These are phyloP conservation scores for Fusarium albosuccineum DNA, from an alignment of 2,329 filamentous ascomycete genomes.

Conservation along the genomic window DNA sequence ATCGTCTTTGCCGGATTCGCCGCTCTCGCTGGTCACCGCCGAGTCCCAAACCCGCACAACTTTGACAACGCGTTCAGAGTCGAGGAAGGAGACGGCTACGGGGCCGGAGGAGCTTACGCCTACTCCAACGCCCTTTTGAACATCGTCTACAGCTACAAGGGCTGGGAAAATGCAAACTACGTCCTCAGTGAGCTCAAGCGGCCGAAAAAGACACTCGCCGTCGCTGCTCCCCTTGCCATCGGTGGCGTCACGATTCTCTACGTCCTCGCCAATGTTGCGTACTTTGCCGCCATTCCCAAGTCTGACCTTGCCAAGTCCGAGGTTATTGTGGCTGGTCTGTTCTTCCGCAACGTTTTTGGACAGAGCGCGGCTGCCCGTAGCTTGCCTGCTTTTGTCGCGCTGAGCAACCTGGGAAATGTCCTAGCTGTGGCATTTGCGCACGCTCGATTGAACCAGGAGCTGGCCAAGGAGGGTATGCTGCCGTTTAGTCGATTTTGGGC, in stretches of 20 bases:
- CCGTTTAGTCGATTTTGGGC: constrained; percentile 77
- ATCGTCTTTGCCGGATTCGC: constrained; percentile 73
- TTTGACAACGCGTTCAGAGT: constrained; percentile 68
- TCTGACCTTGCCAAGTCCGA: constrained; percentile 68
- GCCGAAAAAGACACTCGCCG: constrained; percentile 65
- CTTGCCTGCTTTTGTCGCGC: constrained; percentile 68
- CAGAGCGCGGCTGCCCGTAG: constrained; percentile 62
- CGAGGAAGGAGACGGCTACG: constrained; percentile 58
- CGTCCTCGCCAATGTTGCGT: constrained; percentile 73
- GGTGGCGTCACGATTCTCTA: constrained; percentile 71
- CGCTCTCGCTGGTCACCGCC: constrained; percentile 64
- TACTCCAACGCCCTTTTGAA: constrained; percentile 70
- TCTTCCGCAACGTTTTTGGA: constrained; percentile 74
- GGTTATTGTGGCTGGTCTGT: constrained; percentile 70
- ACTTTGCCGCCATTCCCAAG: constrained; percentile 73
- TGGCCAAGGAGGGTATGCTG: constrained; percentile 77
- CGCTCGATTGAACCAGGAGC: constrained; percentile 71
- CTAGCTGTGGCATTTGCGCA: constrained; percentile 72
- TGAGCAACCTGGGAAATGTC: constrained; percentile 73
- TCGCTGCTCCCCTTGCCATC: constrained; percentile 70
- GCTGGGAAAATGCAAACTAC: constrained; percentile 75
- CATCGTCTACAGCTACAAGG: constrained; percentile 72
- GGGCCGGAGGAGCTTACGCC: constrained; percentile 63
- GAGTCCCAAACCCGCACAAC: constrained; percentile 65
- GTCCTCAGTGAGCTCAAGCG: constrained; percentile 70